Evolutionary conservation across 208 protist species (phyloP), one percentile per base, ranked within the genome.

Genomic region (Leishmania guyanensis): DNA sequence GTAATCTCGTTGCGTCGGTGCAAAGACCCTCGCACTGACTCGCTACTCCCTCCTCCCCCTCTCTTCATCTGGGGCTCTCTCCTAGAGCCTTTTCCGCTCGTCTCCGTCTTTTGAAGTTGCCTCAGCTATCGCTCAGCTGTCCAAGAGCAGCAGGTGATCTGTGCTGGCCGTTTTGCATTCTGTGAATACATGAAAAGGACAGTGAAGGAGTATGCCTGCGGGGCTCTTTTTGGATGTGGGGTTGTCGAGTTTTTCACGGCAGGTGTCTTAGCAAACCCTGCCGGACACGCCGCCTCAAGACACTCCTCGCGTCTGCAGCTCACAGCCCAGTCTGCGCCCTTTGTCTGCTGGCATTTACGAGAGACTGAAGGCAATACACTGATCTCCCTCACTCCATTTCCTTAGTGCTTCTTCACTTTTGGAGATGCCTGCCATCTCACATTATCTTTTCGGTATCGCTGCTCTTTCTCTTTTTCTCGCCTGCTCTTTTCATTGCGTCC

Each of bases 21-120:
- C 29, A 20, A 29, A 29, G 62, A 10, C 9, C 12, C 29, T 68
- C 62, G 29, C 29, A 16, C 62, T 16, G 8, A 68, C 17, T 68
- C 12, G 29, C 58, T 26, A 58, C 54, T 22, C 17, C 58, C 58
- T 29, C n/a, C 8, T 20, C 26, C 39, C 62, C 29, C 33, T 14
- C 70, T 74, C 70, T 70, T 26, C 66, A 71, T 43, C 66, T n/a
- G 29, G 22, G 29, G 66, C 66, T 71, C 14, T 71, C 14, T 71
- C 33, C 43, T 73, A 33, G 22, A 12, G 68, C 33, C 68, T 50
- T n/a, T 73, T 48, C 68, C n/a, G 22, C 60, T 16, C 12, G 33
- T 46, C 68, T 73, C 33, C 33, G 43, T 29, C 68, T 26, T 29
- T 43, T 73, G 58, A 64, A 64, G 58, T n/a, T 64, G 58, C 29